phyloP scores from a whole-genome alignment of 108 stramenopile species.

The Stephanodiscus triporus region DNA sequence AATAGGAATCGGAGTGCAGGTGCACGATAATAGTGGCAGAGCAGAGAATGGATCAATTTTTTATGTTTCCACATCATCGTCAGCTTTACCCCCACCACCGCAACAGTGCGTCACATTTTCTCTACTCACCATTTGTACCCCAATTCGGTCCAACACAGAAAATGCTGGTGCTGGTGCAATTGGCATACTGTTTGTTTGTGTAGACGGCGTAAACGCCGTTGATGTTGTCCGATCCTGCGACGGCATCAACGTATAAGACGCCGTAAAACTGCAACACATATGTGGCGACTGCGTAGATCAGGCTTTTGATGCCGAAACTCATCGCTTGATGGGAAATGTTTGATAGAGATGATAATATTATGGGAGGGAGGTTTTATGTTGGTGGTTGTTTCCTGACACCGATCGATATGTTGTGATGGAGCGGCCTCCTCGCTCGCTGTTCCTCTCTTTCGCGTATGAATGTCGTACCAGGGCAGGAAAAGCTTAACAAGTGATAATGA shows the following conservation, averaged over 20 bases:
- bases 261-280: background rate
- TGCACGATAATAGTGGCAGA: background rate
- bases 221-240: conserved; percentile 12
- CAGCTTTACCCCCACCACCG: too few relatives aligned
- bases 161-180: conserved; percentile 10
- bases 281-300: background rate
- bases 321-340: background rate
- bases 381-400: background rate
- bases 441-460: too few relatives aligned
- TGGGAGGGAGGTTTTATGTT: background rate
- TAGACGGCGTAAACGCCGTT: conserved; percentile 9
- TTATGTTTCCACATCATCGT: background rate
- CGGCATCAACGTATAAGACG: background rate
- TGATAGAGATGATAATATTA: too few relatives aligned
- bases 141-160: conserved; percentile 7
- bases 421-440: too few relatives aligned
- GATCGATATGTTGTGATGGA: too few relatives aligned
- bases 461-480: too few relatives aligned
- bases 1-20: background rate
- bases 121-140: conserved; percentile 16
- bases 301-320: background rate
- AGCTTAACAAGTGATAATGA: too few relatives aligned
- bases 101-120: background rate
- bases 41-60: background rate
- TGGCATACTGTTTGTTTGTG: conserved; percentile 11